Percentiles rank a stretch among this genome's conserved stretches.
Evolutionary conservation across 2,329 filamentous ascomycete genomes (phyloP).

Genomic region (Thelonectria olida): DNA sequence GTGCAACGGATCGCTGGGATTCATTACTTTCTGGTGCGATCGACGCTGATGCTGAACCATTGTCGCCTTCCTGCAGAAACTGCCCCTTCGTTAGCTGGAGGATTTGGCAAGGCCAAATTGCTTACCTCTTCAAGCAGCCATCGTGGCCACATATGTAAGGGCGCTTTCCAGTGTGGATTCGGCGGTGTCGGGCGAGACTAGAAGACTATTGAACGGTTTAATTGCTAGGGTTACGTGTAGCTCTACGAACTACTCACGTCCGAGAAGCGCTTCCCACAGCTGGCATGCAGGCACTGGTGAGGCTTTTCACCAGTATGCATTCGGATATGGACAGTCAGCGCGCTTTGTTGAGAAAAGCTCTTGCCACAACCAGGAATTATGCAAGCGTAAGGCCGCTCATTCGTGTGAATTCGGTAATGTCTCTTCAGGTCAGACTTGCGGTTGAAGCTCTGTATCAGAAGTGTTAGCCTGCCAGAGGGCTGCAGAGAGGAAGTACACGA

Average conservation of each 20-base stretch:
- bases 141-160: conserved; percentile 70
- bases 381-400: conserved; percentile 74
- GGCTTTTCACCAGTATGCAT: conserved; percentile 79
- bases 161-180: conserved; percentile 73
- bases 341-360: conserved; percentile 76
- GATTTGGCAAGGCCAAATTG: background rate
- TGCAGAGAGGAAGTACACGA: background rate
- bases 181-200: conserved; percentile 70
- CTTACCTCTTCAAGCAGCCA: conserved; percentile 69
- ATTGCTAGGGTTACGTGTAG: background rate
- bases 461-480: conserved; percentile 20
- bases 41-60: conserved; percentile 74
- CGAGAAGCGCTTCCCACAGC: conserved; percentile 75
- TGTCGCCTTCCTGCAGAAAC: conserved; percentile 77
- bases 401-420: conserved; percentile 77
- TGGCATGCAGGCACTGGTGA: conserved; percentile 71
- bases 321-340: conserved; percentile 74
- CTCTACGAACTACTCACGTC: conserved; percentile 60
- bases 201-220: conserved; percentile 60
- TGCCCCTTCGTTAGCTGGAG: conserved; percentile 44
- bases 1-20: conserved; percentile 62
- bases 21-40: conserved; percentile 67
- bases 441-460: conserved; percentile 69
- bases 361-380: conserved; percentile 69
- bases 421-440: conserved; percentile 76